phyloP scores from a whole-genome alignment of 306 rosid genomes.

The Carpinus fangiana region DNA sequence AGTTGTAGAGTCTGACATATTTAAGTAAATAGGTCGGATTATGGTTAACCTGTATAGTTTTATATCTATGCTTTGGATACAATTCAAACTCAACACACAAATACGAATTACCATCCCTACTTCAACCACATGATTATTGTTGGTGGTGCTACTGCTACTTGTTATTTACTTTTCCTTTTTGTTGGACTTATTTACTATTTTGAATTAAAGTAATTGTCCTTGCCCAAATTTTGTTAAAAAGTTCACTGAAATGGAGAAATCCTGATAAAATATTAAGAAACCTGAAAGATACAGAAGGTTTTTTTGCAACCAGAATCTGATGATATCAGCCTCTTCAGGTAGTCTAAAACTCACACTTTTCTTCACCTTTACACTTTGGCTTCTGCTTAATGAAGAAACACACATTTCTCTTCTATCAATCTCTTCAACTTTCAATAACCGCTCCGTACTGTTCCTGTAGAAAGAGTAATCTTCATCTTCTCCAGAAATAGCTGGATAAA shows the following conservation, averaged over 20 bases:
- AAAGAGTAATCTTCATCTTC: slow-evolving; percentile 9
- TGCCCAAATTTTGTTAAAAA: not conserved
- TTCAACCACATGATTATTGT: not conserved
- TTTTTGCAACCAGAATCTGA: slow-evolving; percentile 20
- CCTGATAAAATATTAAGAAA: too few species aligned
- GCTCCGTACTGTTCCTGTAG: slow-evolving; percentile 19
- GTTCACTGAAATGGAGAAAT: too few species aligned
- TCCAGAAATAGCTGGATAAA: slow-evolving; percentile 25
- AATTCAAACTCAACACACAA: too few species aligned
- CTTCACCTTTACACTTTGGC: slow-evolving; percentile 34
- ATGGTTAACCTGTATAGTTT: too few species aligned
- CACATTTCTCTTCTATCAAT: slow-evolving; percentile 30
- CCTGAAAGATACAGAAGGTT: not conserved
- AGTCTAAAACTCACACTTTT: slow-evolving; percentile 47
- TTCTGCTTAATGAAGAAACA: slow-evolving; percentile 26
- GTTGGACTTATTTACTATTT: not conserved
- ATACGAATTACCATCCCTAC: too few species aligned
- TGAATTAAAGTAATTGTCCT: not conserved
- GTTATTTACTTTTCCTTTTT: not conserved
- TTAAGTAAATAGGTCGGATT: too few species aligned
- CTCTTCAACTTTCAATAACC: slow-evolving; percentile 32
- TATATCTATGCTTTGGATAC: too few species aligned
- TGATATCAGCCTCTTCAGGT: slow-evolving; percentile 52
- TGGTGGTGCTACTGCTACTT: too few species aligned
- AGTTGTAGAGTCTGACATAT: too few species aligned